These are phyloP conservation scores for Colletotrichum kahawae DNA, from an alignment of 2,329 filamentous ascomycete species.

Conservation along the genomic window DNA sequence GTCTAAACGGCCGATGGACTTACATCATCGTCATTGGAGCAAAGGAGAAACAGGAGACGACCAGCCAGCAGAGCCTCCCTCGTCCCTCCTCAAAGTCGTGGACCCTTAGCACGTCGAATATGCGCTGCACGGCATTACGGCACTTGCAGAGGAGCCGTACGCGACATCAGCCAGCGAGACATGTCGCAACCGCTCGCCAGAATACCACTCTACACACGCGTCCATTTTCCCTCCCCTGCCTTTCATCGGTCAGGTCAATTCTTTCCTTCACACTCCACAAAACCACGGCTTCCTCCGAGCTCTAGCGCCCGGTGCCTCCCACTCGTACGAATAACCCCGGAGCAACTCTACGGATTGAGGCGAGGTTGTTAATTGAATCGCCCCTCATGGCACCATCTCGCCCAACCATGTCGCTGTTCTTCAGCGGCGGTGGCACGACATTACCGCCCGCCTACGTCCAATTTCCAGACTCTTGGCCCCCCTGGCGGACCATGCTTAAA, in stretches of 20 bases:
- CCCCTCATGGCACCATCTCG: not conserved
- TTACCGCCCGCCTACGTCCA: not conserved
- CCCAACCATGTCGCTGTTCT: not conserved
- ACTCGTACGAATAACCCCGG: not conserved
- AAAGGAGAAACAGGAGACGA: not conserved
- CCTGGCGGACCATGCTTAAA: not conserved
- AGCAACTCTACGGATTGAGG: not conserved
- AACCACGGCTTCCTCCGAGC: not conserved
- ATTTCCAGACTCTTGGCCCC: conserved; percentile 15
- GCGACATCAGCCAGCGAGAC: not conserved
- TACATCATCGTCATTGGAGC: not conserved
- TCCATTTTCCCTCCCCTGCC: not conserved
- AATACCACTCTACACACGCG: not conserved
- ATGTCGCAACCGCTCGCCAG: not conserved
- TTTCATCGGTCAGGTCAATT: not conserved
- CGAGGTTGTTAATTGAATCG: not conserved
- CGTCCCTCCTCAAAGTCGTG: not conserved
- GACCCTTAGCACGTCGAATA: not conserved
- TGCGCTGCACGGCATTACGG: not conserved
- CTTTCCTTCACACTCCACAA: not conserved
- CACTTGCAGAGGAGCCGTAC: not conserved
- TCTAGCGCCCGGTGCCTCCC: not conserved
- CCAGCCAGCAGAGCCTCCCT: not conserved
- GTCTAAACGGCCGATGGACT: not conserved
- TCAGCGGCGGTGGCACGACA: conserved; percentile 6